These are phyloP conservation scores for Aspergillus floridensis DNA, from an alignment of 2,329 filamentous ascomycete species.

Conservation along the genomic window DNA sequence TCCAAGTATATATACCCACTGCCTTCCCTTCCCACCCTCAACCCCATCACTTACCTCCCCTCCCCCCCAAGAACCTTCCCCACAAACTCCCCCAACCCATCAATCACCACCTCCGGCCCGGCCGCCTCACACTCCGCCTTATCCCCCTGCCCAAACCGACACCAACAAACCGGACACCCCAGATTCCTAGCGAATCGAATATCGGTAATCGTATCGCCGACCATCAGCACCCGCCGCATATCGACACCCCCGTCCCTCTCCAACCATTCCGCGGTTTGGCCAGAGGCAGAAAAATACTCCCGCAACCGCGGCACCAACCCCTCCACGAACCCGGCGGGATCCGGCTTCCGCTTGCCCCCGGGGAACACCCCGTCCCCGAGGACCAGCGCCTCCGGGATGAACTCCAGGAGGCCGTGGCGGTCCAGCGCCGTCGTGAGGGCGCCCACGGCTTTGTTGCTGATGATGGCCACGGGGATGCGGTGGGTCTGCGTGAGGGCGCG, in stretches of 20 bases:
- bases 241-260: constrained; percentile 1
- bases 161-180: constrained; percentile 13
- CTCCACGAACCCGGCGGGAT: constrained; percentile 13
- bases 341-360: constrained; percentile 10
- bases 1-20: no score
- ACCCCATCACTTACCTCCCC: no score
- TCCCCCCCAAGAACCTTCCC: neutral
- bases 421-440: constrained; percentile 16
- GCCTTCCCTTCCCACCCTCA: no score
- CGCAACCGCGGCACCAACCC: constrained; percentile 15
- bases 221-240: constrained; percentile 9
- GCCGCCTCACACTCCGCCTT: constrained; percentile 9
- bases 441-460: constrained; percentile 25
- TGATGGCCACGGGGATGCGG: constrained; percentile 20
- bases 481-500: constrained; percentile 5
- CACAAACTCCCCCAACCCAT: constrained; percentile 5
- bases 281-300: neutral
- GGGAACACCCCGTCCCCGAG: constrained; percentile 12
- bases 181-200: constrained; percentile 16
- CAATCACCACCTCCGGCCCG: constrained; percentile 12
- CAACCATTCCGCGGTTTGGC: neutral
- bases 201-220: constrained; percentile 18
- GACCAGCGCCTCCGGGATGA: constrained; percentile 12
- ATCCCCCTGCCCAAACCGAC: constrained; percentile 18
- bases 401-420: neutral